phyloP scores from a whole-genome alignment of 225 moss, liverwort and hornwort genomes.

The Sphagnum contortum region DNA sequence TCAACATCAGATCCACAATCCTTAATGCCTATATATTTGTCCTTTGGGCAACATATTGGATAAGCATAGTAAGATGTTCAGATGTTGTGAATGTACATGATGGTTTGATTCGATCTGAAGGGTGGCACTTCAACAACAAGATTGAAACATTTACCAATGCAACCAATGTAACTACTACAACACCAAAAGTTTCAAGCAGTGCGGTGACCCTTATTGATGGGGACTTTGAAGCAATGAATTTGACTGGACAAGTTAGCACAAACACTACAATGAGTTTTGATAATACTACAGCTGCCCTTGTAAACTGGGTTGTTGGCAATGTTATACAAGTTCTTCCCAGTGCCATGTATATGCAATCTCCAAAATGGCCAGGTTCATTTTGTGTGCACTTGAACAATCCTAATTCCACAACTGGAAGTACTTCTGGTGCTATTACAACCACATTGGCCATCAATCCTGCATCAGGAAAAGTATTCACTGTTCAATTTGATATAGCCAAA shows the following conservation, averaged over 20 bases:
- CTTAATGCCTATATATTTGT: constrained; percentile 4
- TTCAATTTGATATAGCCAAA: constrained; percentile 35
- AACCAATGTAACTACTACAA: not conserved
- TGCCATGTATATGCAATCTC: constrained; percentile 29
- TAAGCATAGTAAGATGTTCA: constrained; percentile 10
- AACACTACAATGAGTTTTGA: constrained; percentile 4
- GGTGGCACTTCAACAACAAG: constrained; percentile 24
- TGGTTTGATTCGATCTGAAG: constrained; percentile 26
- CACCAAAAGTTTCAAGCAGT: constrained; percentile 1
- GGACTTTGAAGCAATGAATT: constrained; percentile 26
- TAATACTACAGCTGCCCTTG: not conserved
- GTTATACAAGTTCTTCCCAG: constrained; percentile 34
- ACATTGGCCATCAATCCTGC: constrained; percentile 23
- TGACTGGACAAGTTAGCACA: constrained; percentile 1
- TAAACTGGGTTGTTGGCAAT: constrained; percentile 33
- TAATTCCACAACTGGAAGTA: constrained; percentile 4
- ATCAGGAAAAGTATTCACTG: constrained; percentile 24
- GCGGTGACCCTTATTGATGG: constrained; percentile 19
- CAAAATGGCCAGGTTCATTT: constrained; percentile 10
- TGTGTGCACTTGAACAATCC: constrained; percentile 45
- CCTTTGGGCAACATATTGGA: constrained; percentile 19
- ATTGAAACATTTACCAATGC: constrained; percentile 8
- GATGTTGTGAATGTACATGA: constrained; percentile 15
- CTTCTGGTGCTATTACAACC: constrained; percentile 26
- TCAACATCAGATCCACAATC: not conserved